Evolutionary conservation across 352 stramenopile genomes (phyloP).

Genomic region (Globisporangium middletonii): DNA sequence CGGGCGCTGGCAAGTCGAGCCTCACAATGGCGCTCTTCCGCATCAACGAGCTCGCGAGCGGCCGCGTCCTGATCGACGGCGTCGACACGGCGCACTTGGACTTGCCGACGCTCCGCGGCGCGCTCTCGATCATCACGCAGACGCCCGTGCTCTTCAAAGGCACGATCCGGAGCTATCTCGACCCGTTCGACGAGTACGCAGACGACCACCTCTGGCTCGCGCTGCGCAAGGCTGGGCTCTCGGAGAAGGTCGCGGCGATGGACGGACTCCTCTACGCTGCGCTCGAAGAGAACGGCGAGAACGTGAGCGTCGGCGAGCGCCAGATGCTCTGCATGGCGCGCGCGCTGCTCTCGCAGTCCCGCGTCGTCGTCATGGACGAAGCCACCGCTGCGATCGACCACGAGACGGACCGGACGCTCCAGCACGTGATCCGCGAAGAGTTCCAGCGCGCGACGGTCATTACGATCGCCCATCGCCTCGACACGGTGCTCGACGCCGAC

Average conservation of each 20-base stretch:
- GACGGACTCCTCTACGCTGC: constrained; percentile 50
- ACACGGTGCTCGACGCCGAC: constrained; percentile 97
- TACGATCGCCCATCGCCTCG: constrained; percentile 95
- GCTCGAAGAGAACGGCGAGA: constrained; percentile 88
- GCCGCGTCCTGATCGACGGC: constrained; percentile 90
- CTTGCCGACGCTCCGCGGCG: constrained; percentile 81
- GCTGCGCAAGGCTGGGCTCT: constrained; percentile 14
- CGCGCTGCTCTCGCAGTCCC: constrained; percentile 89
- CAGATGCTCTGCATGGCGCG: constrained; percentile 96
- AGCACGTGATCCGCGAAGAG: constrained; percentile 75
- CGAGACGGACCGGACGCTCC: constrained; percentile 64
- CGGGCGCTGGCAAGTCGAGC: constrained; percentile 82
- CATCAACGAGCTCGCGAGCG: constrained; percentile 87
- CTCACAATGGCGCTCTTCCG: constrained; percentile 91
- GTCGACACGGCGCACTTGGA: constrained; percentile 81
- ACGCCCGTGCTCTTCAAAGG: constrained; percentile 89
- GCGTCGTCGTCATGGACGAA: constrained; percentile 85
- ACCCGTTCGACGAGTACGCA: constrained; percentile 61
- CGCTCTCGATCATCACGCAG: constrained; percentile 95
- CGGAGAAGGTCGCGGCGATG: constrained; percentile 57
- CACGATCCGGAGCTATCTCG: constrained; percentile 67
- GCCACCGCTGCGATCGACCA: constrained; percentile 77
- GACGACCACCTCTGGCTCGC: constrained; percentile 66
- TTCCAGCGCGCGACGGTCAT: constrained; percentile 94
- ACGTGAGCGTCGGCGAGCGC: constrained; percentile 92